phyloP scores from a whole-genome alignment of 495 filamentous ascomycete species.

The Friedmanniomyces simplex region DNA sequence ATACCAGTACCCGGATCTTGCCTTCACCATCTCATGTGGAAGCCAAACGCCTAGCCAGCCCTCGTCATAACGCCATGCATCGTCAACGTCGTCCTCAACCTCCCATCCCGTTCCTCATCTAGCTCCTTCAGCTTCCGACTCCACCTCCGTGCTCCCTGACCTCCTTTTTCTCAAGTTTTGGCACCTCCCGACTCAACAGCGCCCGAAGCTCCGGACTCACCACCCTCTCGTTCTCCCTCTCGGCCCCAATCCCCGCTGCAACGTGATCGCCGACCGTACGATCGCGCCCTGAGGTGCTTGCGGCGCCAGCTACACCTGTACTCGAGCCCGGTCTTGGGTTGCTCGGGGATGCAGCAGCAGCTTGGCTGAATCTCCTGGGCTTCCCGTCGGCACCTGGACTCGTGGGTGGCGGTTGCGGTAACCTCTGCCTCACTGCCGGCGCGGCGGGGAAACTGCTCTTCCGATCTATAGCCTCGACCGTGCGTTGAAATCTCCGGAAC shows the following conservation, averaged over 20 bases:
- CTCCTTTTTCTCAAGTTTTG: slow-evolving; percentile 47
- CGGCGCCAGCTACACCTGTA: no score
- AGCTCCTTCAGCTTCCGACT: slow-evolving; percentile 8
- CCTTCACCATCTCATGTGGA: no score
- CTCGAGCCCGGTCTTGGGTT: not conserved
- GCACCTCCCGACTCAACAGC: slow-evolving; percentile 63
- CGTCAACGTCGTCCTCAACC: not conserved
- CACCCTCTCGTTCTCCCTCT: slow-evolving; percentile 44
- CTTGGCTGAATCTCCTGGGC: not conserved
- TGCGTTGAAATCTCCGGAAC: slow-evolving; percentile 75
- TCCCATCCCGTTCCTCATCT: not conserved
- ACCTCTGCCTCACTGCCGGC: slow-evolving; percentile 45
- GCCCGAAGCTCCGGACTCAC: slow-evolving; percentile 73
- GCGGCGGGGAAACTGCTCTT: slow-evolving; percentile 71
- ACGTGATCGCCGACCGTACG: slow-evolving; percentile 26
- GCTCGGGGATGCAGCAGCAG: not conserved
- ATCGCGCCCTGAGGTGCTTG: slow-evolving; percentile 9
- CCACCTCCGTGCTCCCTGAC: slow-evolving; percentile 32
- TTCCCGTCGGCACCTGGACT: slow-evolving; percentile 16
- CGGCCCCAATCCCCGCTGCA: slow-evolving; percentile 25
- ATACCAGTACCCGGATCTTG: no score
- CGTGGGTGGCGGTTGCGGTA: slow-evolving; percentile 21
- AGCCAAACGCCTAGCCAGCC: no score
- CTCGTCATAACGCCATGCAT: not conserved
- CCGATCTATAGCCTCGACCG: slow-evolving; percentile 77